Percentiles rank a stretch among this genome's conserved stretches.
phyloP scores from a whole-genome alignment of 345 rosid species.

The Lepidium africanum region DNA sequence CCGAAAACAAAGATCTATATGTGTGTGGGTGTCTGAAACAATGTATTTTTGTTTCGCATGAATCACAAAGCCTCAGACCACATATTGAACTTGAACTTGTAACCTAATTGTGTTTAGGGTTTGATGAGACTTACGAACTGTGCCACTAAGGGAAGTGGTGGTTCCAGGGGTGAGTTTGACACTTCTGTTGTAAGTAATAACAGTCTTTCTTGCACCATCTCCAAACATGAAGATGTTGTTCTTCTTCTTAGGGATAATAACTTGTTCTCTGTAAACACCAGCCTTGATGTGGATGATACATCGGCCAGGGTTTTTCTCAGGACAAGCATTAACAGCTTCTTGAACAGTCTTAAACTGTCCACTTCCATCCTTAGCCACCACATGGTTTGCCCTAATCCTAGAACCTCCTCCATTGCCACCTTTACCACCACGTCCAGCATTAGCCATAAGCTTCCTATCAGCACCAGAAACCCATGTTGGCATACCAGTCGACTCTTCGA shows the following conservation, averaged over 20 bases:
- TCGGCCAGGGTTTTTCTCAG: conserved; percentile 34
- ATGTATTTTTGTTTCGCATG: no score
- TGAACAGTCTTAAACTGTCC: conserved; percentile 50
- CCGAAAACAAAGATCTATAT: no score
- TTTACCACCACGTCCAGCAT: conserved; percentile 11
- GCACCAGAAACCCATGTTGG: conserved; percentile 62
- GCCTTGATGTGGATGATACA: conserved; percentile 62
- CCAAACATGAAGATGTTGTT: conserved; percentile 58
- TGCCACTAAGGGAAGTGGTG: conserved; percentile 47
- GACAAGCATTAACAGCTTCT: conserved; percentile 41
- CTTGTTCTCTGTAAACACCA: conserved; percentile 45
- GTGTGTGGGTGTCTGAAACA: no score
- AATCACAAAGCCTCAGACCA: no score
- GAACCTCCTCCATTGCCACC: conserved; percentile 3
- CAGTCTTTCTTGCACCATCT: conserved; percentile 64
- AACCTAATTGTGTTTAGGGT: neutral
- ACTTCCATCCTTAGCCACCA: conserved; percentile 79
- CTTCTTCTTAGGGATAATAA: conserved; percentile 38
- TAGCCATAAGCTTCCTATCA: conserved; percentile 55
- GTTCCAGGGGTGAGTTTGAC: conserved; percentile 29
- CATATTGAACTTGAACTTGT: neutral
- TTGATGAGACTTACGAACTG: conserved; percentile 29
- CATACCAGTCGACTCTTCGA: conserved; percentile 13
- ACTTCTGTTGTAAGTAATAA: conserved; percentile 47
- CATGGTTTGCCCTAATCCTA: conserved; percentile 36